A percentile compares a stretch with the other conserved stretches of the same genome.
phyloP scores from a whole-genome alignment of 2,329 filamentous ascomycete species.

The Rutstroemia sydowiana region DNA sequence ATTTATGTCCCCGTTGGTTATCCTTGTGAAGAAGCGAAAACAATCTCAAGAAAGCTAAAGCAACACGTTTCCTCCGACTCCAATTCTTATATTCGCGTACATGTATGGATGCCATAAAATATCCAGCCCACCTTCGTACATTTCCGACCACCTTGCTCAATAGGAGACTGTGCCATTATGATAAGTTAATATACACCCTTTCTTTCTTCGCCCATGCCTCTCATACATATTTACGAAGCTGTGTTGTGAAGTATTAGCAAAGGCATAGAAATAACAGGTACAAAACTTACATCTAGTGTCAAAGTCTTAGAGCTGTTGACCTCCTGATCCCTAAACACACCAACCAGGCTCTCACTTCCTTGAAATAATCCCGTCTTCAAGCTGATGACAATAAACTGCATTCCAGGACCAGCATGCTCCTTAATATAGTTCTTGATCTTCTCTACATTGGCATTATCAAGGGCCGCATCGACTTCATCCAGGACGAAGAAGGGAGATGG shows the following conservation, averaged over 20 bases:
- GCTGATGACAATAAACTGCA: conserved; percentile 98
- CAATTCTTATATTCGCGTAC: not conserved
- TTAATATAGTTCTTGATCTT: conserved; percentile 95
- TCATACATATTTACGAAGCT: conserved; percentile 27
- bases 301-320: conserved; percentile 87
- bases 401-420: conserved; percentile 88
- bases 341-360: conserved; percentile 89
- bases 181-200: conserved; percentile 2
- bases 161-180: not conserved
- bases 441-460: conserved; percentile 96
- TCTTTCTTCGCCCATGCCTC: not conserved
- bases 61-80: not conserved
- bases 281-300: conserved; percentile 80
- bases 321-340: conserved; percentile 90
- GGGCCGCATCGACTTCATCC: conserved; percentile 92
- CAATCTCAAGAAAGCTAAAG: not conserved
- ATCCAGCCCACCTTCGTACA: conserved; percentile 4
- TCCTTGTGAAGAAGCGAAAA: not conserved
- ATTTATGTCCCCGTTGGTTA: not conserved
- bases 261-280: not conserved
- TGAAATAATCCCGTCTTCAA: conserved; percentile 95
- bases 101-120: conserved; percentile 2
- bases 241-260: conserved; percentile 15
- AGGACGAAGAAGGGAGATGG: conserved; percentile 96
- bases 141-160: not conserved